Conservation (phyloP, 2,329 filamentous ascomycete species). For the Trichoderma harzianum region DNA sequence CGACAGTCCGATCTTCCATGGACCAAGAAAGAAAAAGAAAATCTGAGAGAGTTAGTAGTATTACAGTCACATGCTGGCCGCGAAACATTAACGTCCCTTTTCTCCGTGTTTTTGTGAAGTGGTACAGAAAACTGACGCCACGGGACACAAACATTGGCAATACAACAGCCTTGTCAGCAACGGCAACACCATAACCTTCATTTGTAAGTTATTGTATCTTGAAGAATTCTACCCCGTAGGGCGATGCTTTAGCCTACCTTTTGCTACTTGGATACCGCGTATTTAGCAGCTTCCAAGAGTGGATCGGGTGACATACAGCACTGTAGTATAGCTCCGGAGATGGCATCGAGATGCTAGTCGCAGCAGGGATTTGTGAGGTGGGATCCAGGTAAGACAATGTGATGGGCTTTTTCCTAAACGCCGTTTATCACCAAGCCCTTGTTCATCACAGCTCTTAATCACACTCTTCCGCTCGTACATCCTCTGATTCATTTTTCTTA, state of each 20-base stretch:
- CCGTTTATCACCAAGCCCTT: neutral
- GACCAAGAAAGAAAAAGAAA: neutral
- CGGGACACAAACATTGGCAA: neutral
- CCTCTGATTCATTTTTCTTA: too few relatives aligned
- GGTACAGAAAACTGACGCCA: neutral
- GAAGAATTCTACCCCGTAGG: neutral
- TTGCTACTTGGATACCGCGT: neutral
- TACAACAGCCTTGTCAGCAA: neutral
- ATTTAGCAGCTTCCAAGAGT: neutral
- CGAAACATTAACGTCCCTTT: neutral
- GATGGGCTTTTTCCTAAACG: neutral
- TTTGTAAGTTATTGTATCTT: neutral
- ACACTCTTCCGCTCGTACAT: neutral
- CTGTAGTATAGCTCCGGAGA: neutral
- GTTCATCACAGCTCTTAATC: neutral
- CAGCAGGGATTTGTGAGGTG: neutral
- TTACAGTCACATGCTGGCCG: neutral
- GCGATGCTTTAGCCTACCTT: neutral
- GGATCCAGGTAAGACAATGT: neutral
- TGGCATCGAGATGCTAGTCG: neutral
- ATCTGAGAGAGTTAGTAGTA: neutral
- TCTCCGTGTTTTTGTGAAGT: neutral
- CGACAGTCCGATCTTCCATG: neutral
- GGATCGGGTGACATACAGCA: neutral
- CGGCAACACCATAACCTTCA: neutral